Base-by-base conservation (phyloP, 2,329 filamentous ascomycete species). In the Paecilomyces fulvus region DNA sequence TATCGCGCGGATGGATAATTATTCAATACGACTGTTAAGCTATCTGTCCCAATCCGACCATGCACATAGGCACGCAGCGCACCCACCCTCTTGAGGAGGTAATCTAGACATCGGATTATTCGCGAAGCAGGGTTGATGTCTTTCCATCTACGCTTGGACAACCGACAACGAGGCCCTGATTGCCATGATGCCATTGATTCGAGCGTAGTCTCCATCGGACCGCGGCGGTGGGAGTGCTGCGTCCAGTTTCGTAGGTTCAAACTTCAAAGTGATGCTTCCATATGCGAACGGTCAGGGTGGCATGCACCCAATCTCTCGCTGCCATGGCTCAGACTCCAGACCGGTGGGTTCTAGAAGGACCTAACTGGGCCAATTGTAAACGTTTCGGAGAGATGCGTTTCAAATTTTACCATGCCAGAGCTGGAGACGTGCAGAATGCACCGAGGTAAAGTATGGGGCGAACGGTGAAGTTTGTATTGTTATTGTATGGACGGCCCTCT, bases 261-360 rank as follows among this genome's bases (percentile, higher is more conserved):
- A 43, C 14, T 62, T 62, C 60, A 63, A 63, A 63, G 61, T 63
- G 61, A 63, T 60, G 61, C 61, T 62, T 51, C 58, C 55, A 58
- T 54, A 57, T 53, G 59, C 60, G 57, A 56, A 48, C 50, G 43
- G 54, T 52, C 49, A 31, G 17, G 52, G 51, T 37, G 56, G 55
- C 57, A 51, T 58, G 60, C 60, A 37, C 30, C 61, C 61, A 63
- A 63, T 43, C 37, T 43, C 37, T n/a, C 14, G 37, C 14, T 43
- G 37, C 37, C 37, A 43, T 43, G n/a, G n/a, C n/a, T 43, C n/a
- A 8, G 37, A 43, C n/a, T 43, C 6, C 37, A 43, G 37, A 43
- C 37, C 3, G 37, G 37, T 43, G 37, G 37, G 9, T 43, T 43
- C 37, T 43, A 43, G 37, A 43, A 43, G n/a, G n/a, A n/a, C 37